Evolutionary conservation across 208 protist species (phyloP).

Genomic region (Tritrichomonas foetus): DNA sequence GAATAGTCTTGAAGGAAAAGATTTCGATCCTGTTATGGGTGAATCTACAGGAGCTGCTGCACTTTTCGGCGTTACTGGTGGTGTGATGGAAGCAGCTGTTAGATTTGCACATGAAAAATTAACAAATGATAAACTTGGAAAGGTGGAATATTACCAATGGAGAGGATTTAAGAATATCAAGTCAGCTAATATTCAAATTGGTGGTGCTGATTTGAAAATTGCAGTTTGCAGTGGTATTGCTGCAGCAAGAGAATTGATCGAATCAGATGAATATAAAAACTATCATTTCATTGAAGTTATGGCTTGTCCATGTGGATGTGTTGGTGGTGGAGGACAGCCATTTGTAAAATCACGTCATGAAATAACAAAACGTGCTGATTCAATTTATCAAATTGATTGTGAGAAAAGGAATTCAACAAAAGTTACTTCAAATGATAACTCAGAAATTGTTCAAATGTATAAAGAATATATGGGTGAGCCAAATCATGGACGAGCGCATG

Average conservation of each 20-base stretch:
- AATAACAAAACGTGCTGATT: not conserved
- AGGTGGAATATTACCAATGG: not conserved
- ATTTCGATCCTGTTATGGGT: slow-evolving; percentile 50
- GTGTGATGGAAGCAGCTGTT: slow-evolving; percentile 59
- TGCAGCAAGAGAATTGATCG: not conserved
- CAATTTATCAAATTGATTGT: not conserved
- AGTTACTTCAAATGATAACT: not conserved
- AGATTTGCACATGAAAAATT: slow-evolving; percentile 33
- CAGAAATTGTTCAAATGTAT: too few species aligned
- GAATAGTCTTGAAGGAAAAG: not conserved
- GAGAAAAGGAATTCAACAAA: not conserved
- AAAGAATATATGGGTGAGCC: too few species aligned
- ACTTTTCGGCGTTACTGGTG: slow-evolving; percentile 55
- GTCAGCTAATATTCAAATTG: slow-evolving; percentile 35
- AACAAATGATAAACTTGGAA: not conserved
- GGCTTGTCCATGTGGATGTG: slow-evolving; percentile 17
- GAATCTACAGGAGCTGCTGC: slow-evolving; percentile 49
- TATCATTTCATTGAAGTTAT: not conserved
- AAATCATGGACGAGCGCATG: too few species aligned
- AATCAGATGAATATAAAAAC: not conserved
- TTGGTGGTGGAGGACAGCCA: not conserved
- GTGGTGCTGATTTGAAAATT: not conserved
- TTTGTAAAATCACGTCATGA: not conserved
- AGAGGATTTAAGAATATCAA: slow-evolving; percentile 43
- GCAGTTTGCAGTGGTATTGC: not conserved